Conservation (phyloP, 371 early-diverging fungal genomes). For the Mortierella sp. region DNA sequence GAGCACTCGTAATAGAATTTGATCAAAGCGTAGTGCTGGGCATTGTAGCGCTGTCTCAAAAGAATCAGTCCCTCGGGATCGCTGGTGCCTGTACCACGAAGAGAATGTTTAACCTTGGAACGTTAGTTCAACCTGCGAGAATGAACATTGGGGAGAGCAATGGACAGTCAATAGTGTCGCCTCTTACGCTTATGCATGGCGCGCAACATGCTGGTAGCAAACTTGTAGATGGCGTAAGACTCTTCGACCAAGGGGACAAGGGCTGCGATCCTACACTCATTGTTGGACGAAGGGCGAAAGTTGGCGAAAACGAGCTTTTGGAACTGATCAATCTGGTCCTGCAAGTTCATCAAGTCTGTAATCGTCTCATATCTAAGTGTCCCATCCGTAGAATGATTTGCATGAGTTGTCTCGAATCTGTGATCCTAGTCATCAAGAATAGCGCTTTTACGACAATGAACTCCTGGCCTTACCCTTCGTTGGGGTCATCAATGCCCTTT, state of each 20-base stretch:
- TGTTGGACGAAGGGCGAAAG: constrained; percentile 87
- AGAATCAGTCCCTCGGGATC: constrained; percentile 91
- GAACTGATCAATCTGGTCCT: constrained; percentile 91
- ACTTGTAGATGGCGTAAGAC: constrained; percentile 94
- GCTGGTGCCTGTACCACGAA: constrained; percentile 57
- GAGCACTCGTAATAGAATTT: constrained; percentile 94
- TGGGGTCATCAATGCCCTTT: constrained; percentile 94
- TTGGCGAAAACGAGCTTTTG: constrained; percentile 88
- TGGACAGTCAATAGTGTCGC: too few species aligned
- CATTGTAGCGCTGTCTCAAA: constrained; percentile 86
- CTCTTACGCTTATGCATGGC: constrained; percentile 96
- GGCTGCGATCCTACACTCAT: constrained; percentile 95
- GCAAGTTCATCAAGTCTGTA: constrained; percentile 89
- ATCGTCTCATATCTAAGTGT: constrained; percentile 88
- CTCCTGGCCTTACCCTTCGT: constrained; percentile 84
- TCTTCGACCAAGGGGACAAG: constrained; percentile 98
- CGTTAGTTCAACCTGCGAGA: too few species aligned
- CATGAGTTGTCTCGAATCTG: background rate
- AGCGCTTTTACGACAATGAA: too few species aligned
- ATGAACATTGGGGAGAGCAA: too few species aligned
- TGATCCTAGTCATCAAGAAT: constrained; percentile 1
- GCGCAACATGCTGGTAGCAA: constrained; percentile 92
- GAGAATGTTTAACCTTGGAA: background rate
- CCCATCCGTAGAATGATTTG: background rate
- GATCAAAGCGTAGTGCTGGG: constrained; percentile 85